phyloP scores from a whole-genome alignment of 2,329 filamentous ascomycete genomes.

The Nannizziopsis arthrosporioides region DNA sequence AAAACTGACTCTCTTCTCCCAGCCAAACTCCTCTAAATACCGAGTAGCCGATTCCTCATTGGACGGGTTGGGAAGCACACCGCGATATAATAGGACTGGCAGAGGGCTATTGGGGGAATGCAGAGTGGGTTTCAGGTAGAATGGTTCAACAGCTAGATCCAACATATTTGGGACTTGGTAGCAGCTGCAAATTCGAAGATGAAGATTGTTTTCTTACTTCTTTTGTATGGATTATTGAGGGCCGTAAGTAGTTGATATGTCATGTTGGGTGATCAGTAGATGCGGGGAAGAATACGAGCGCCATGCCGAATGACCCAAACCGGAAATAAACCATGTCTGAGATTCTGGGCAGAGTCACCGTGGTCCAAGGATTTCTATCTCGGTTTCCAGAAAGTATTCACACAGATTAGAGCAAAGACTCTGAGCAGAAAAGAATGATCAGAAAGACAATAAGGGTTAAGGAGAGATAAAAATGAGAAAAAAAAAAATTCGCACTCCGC shows the following conservation, averaged over 20 bases:
- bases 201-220: neutral
- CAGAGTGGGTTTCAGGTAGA: constrained; percentile 19
- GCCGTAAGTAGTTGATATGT: no score
- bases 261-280: no score
- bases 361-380: no score
- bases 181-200: neutral
- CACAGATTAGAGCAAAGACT: no score
- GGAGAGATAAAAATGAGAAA: neutral
- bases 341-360: no score
- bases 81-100: constrained; percentile 28
- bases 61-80: constrained; percentile 22
- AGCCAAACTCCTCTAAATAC: constrained; percentile 25
- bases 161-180: neutral
- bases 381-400: no score
- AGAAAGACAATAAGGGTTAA: neutral
- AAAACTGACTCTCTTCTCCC: constrained; percentile 22
- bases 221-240: no score
- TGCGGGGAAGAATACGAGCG: no score
- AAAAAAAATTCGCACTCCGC: constrained; percentile 2
- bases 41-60: constrained; percentile 18
- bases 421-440: no score
- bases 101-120: constrained; percentile 26
- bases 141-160: constrained; percentile 13
- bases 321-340: no score
- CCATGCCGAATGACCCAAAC: no score